Percentiles rank a stretch among this genome's conserved stretches.
phyloP scores from a whole-genome alignment of 345 rosid species.

The Abelmoschus esculentus region DNA sequence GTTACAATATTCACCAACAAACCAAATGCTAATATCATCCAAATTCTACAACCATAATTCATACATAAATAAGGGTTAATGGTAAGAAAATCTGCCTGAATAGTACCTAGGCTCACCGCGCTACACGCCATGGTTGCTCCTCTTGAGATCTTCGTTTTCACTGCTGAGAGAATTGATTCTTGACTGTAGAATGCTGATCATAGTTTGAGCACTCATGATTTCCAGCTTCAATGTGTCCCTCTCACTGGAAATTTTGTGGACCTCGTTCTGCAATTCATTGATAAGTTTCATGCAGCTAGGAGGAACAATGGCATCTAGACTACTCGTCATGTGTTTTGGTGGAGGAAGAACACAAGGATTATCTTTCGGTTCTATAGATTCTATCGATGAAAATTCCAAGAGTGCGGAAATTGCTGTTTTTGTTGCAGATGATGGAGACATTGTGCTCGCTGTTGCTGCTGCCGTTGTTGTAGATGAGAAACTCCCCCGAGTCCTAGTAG shows the following conservation, averaged over 20 bases:
- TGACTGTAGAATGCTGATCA: constrained; percentile 70
- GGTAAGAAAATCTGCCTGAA: not conserved
- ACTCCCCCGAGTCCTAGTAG: constrained; percentile 48
- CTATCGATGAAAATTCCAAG: constrained; percentile 73
- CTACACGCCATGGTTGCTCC: constrained; percentile 14
- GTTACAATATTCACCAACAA: constrained; percentile 8
- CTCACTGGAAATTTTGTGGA: constrained; percentile 62
- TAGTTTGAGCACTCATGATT: constrained; percentile 74
- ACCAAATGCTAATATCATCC: constrained; percentile 1
- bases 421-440: constrained; percentile 32
- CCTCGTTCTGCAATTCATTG: constrained; percentile 51
- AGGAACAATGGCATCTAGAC: constrained; percentile 35
- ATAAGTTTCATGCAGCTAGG: constrained; percentile 44
- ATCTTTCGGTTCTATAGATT: constrained; percentile 39
- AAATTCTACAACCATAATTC: not conserved
- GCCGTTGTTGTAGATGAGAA: too few species aligned
- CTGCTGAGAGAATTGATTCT: constrained; percentile 47
- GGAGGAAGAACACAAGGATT: constrained; percentile 21
- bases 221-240: constrained; percentile 68
- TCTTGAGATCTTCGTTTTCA: constrained; percentile 72
- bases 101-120: not conserved
- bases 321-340: constrained; percentile 19
- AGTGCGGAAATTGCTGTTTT: constrained; percentile 67
- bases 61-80: not conserved
- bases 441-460: too few species aligned